Evolutionary conservation across 176 grass and related monocot genomes (phyloP).

Genomic region (Pontederia paniculata): DNA sequence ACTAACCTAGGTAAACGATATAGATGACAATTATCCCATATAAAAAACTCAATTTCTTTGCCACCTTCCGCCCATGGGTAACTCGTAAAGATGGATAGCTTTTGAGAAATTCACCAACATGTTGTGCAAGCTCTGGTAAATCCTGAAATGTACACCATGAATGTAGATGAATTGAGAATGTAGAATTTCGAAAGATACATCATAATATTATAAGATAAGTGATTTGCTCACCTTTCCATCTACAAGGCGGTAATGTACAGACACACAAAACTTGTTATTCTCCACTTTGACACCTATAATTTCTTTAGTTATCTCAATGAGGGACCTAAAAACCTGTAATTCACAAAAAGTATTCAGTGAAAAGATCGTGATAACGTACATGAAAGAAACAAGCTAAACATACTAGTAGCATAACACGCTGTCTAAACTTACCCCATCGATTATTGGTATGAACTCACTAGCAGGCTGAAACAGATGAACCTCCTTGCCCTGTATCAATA

Average conservation of each 20-base stretch:
- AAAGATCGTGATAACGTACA: background rate
- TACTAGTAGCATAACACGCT: no score
- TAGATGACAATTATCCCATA: background rate
- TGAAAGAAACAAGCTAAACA: background rate
- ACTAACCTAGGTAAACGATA: no score
- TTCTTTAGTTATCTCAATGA: constrained; percentile 51
- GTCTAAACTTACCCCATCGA: constrained; percentile 36
- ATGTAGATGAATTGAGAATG: background rate
- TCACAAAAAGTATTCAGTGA: background rate
- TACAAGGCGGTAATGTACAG: constrained; percentile 88
- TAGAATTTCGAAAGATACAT: background rate
- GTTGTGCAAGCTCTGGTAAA: constrained; percentile 48
- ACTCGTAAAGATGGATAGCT: constrained; percentile 55
- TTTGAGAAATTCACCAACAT: constrained; percentile 42
- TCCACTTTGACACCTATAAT: constrained; percentile 70
- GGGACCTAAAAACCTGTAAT: constrained; percentile 66
- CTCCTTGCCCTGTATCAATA: constrained; percentile 43
- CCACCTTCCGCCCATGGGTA: constrained; percentile 79
- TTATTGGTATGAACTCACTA: constrained; percentile 92
- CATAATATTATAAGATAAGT: no score
- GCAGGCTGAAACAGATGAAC: constrained; percentile 91
- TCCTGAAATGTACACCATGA: constrained; percentile 26
- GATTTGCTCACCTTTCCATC: constrained; percentile 32
- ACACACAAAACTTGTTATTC: constrained; percentile 90
- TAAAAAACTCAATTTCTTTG: background rate